Evolutionary conservation across 192 early-diverging fungal species (phyloP), one percentile per base, ranked within the genome.

Genomic region (Martensiomyces pterosporus): DNA sequence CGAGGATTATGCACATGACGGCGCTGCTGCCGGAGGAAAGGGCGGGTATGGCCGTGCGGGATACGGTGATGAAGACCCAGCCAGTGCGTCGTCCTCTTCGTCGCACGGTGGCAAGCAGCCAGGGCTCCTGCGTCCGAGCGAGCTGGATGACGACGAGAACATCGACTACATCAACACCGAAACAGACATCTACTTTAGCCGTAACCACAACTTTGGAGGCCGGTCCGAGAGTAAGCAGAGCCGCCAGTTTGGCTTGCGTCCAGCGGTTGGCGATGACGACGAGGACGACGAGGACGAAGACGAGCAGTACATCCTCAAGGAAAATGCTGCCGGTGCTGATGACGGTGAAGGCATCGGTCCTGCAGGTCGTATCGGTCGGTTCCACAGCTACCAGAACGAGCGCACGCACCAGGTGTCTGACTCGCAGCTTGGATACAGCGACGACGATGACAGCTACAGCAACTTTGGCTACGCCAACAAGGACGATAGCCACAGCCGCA

Each of bases 331-430:
- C 22, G 51, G 45, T 26, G 52, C 24, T 39, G 67, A 43, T 22
- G 58, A 59, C 14, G 52, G 47, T 17, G 57, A 35, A 9, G 72
- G 47, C 14, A 61, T 69, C 27, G 74, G 67, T 0, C 67, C 69
- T 2, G 69, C 58, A 2, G 69, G 43, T 21, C 52, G 67, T 17
- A 76, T 76, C 39, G 67, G 56, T 4, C 62, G 63, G 2, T 76
- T 54, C 55, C 59, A 45, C 52, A 76, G 63, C 39, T 65, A 76
- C 42, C 74, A 70, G 59, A 70, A 65, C 49, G 74, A 69, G 55
- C 51, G 24, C 2, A 34, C 29, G 6, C 41, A 9, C 17, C 22
- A 9, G 18, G 23, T n/a, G 22, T 9, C 5, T 24, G 6, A 8
- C 36, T 2, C n/a, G 10, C 6, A 15, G 9, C 19, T 25, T 19